Conservation (phyloP, 192 early-diverging fungal genomes). For the Chytriomyces sp. region DNA sequence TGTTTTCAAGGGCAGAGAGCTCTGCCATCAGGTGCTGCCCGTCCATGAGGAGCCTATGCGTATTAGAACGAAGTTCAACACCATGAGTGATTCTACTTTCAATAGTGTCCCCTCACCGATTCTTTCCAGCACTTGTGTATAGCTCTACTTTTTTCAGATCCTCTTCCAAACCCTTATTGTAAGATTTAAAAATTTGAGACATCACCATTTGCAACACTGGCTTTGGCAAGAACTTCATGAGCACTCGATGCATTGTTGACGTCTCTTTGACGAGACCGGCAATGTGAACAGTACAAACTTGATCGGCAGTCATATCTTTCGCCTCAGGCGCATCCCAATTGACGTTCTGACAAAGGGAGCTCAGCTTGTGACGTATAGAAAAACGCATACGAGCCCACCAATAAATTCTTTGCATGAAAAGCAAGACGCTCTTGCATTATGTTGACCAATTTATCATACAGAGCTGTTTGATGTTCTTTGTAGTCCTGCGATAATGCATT, state of each 20-base stretch:
- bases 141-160: slow-evolving; percentile 60
- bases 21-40: slow-evolving; percentile 70
- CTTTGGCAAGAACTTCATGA: slow-evolving; percentile 80
- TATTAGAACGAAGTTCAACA: neutral
- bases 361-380: too few species aligned
- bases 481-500: slow-evolving; percentile 66
- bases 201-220: slow-evolving; percentile 74
- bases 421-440: slow-evolving; percentile 93
- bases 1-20: slow-evolving; percentile 66
- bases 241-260: slow-evolving; percentile 85
- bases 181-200: slow-evolving; percentile 75
- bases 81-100: neutral
- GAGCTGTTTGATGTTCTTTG: slow-evolving; percentile 84
- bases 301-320: slow-evolving; percentile 42
- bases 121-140: slow-evolving; percentile 63
- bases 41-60: slow-evolving; percentile 71
- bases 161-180: slow-evolving; percentile 74
- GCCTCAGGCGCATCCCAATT: slow-evolving; percentile 59
- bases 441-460: slow-evolving; percentile 87
- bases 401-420: slow-evolving; percentile 76
- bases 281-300: slow-evolving; percentile 59
- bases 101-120: slow-evolving; percentile 45
- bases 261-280: slow-evolving; percentile 88
- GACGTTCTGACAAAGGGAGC: slow-evolving; percentile 41
- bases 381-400: slow-evolving; percentile 48